A percentile compares a stretch with the other conserved stretches of the same genome.
Evolutionary conservation across 1,139 yeast species (phyloP).

Genomic region (Sugiyamaella pinicola): DNA sequence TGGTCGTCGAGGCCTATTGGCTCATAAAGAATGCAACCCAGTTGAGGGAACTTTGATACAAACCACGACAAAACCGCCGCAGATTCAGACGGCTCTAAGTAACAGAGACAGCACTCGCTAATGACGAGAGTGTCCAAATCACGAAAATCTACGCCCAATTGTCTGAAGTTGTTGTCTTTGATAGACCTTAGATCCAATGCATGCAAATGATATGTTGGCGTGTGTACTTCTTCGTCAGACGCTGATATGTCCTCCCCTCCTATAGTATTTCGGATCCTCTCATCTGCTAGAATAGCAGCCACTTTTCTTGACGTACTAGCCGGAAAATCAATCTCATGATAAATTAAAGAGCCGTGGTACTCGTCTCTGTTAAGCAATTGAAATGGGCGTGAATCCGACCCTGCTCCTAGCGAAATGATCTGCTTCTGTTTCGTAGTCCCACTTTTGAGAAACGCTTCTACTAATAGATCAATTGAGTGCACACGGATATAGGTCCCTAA

Average conservation of each 20-base stretch:
- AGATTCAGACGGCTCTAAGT: constrained; percentile 62
- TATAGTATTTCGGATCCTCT: not conserved
- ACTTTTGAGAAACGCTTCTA: constrained; percentile 50
- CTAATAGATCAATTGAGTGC: constrained; percentile 56
- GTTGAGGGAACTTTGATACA: constrained; percentile 22
- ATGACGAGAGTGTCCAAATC: constrained; percentile 67
- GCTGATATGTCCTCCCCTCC: not conserved
- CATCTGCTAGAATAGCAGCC: constrained; percentile 1
- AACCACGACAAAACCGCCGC: constrained; percentile 51
- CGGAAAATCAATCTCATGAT: constrained; percentile 77
- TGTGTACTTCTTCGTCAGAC: constrained; percentile 43
- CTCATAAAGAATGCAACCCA: constrained; percentile 67
- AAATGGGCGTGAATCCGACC: constrained; percentile 86
- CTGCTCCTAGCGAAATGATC: constrained; percentile 88
- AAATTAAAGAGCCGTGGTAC: constrained; percentile 42
- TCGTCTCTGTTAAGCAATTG: constrained; percentile 42
- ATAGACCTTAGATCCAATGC: constrained; percentile 57
- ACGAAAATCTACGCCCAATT: constrained; percentile 42
- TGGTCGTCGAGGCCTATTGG: constrained; percentile 73
- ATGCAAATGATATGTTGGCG: constrained; percentile 54
- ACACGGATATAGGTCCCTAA: constrained; percentile 74
- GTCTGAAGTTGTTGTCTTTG: constrained; percentile 14
- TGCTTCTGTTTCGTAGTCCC: constrained; percentile 44
- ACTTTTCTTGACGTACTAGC: constrained; percentile 61
- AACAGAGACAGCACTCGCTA: constrained; percentile 91